Percentiles rank a stretch among this genome's conserved stretches.
These are phyloP conservation scores for Pseudogymnoascus sp. DNA, from an alignment of 2,329 filamentous ascomycete species.

Conservation along the genomic window DNA sequence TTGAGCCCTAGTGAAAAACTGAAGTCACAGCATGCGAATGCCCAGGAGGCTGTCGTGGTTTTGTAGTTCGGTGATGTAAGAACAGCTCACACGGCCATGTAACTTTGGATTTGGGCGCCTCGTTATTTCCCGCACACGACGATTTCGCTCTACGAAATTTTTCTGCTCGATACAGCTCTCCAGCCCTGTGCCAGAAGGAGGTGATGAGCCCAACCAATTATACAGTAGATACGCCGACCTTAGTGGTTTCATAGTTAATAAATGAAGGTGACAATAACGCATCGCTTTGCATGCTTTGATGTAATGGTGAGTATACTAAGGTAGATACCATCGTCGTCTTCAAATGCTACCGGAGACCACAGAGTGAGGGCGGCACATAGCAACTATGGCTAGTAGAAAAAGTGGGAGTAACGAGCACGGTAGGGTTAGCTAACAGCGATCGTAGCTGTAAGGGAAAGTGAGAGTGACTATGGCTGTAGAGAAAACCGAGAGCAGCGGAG, in stretches of 20 bases:
- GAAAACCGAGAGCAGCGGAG: no score
- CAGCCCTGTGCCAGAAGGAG: background rate
- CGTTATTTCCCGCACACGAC: background rate
- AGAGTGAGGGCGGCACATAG: no score
- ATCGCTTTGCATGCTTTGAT: background rate
- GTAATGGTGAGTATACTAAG: background rate
- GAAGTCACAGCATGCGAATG: slow-evolving; percentile 12
- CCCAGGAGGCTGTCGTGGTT: background rate
- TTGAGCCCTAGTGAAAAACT: slow-evolving; percentile 23
- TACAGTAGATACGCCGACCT: background rate
- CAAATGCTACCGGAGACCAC: background rate
- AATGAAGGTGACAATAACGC: background rate
- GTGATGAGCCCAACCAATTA: background rate
- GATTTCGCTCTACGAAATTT: background rate
- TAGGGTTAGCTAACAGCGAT: no score
- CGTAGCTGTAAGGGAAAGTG: background rate
- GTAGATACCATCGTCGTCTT: background rate
- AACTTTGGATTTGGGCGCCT: background rate
- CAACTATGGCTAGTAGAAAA: no score
- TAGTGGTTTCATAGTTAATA: background rate
- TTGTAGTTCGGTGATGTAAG: background rate
- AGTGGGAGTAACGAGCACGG: no score
- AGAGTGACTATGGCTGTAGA: no score
- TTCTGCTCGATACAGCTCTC: background rate
- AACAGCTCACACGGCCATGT: background rate